Base-by-base conservation (phyloP, 495 filamentous ascomycete species). In the Hyaloscypha bicolor region DNA sequence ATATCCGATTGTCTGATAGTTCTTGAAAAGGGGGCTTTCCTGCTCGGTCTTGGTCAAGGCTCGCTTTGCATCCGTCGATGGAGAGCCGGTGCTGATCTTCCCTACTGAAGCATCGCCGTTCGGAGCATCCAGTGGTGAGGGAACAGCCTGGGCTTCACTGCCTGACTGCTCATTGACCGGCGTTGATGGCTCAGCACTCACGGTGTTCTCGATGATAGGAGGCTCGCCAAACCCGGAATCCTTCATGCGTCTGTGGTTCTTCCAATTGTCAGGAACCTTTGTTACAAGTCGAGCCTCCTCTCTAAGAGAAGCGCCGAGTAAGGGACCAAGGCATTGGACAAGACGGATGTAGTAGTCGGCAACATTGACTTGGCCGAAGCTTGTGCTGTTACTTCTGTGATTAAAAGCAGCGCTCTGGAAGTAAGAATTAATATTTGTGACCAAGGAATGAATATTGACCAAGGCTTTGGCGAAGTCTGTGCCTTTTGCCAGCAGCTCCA, bases 211-310 rank as follows among this genome's bases (percentile, higher is more conserved):
- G 45, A 80, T 75, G 51, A 80, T 75, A 60, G 79, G 77, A 12
- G 83, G 80, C n/a, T 82, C 73, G 58, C 76, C 78, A 55, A 77
- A 74, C 9, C 79, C 82, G 59, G 76, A 76, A 61, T 80, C 79
- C 67, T 84, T 83, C 51, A 82, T 76, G 60, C 82, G 82, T 21
- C 87, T 88, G 11, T 86, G 85, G 71, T 87, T 82, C 67, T 90
- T 86, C 87, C 88, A 92, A 39, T 84, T 79, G 21, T 86, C 81
- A 2, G 91, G 89, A 62, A 91, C 68, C 53, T 76, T 82, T 70
- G 88, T 87, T 72, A 89, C 84, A 25, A 97, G 78, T 0, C 89
- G 73, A 35, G 92, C 91, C 66, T 94, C 91, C 75, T 99, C 96
- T 82, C 90, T 90, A 29, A 95, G 82, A 65, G 93, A 91, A 58